Base-by-base conservation (phyloP, 805 yeast species). In the Isabelozyma gotoi region DNA sequence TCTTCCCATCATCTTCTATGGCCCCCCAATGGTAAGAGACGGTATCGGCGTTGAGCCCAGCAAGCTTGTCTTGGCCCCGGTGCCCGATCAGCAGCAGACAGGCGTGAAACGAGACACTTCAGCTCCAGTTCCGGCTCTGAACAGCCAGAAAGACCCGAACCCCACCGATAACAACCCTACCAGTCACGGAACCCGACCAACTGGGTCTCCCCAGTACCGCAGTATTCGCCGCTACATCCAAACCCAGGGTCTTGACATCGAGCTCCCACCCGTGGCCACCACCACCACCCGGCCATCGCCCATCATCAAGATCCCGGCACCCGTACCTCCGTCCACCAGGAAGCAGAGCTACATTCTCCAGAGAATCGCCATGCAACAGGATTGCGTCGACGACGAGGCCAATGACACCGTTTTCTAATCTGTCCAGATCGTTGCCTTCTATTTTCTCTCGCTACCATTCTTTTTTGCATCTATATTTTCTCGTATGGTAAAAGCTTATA, bases 331-430 rank as follows among this genome's bases (percentile, higher is more conserved):
- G 18, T 19, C 32, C 36, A 41, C 34, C 41, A 42, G 15, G 29
- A 52, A 43, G 33, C 42, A 41, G 12, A 48, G 40, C 20, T 50
- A 43, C 39, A 49, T 60, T 34, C 45, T 67, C 18, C 56, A 59
- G 19, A 49, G 64, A 31, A 68, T 68, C 34, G 72, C 72, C 20
- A 56, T 68, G 62, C 74, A 68, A 50, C 67, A 67, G 53, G 71
- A 68, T 43, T 59, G 62, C 43, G 70, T 65, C 19, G 63, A 59
- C 19, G 59, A 36, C 2, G 54, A 47, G 5, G 47, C 45, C 4
- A 36, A 44, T 21, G 17, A 16, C 16, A 32, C 24, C n/a, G 33
- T 29, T n/a, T 16, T n/a, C 29, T 24, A 24, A 24, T 24, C 3
- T 10, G 29, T n/a, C n/a, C n/a, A n/a, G 29, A 24, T 10, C 2